Evolutionary conservation across 2,329 filamentous ascomycete species (phyloP).

Genomic region (Fusarium subglutinans): DNA sequence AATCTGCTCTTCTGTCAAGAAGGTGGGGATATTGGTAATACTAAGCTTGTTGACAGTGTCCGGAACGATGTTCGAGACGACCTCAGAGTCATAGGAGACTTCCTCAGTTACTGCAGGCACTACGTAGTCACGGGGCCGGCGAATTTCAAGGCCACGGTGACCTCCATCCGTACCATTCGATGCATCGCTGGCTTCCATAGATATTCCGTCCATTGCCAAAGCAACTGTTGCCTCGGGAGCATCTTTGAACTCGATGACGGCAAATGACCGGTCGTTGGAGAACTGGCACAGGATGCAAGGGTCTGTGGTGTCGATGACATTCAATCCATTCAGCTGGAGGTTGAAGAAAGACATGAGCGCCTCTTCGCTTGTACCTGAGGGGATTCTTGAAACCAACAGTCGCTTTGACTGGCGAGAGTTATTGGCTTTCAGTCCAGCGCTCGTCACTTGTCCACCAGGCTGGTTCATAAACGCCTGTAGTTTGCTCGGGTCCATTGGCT

Average conservation of each 20-base stretch:
- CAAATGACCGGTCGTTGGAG: constrained; percentile 81
- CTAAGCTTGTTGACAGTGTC: constrained; percentile 97
- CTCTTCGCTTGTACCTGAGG: constrained; percentile 78
- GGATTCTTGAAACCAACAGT: constrained; percentile 86
- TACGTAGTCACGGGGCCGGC: constrained; percentile 95
- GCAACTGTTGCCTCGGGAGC: constrained; percentile 90
- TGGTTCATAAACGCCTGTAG: constrained; percentile 96
- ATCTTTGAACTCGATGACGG: constrained; percentile 89
- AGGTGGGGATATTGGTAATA: constrained; percentile 87
- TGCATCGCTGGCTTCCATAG: constrained; percentile 79
- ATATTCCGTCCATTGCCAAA: constrained; percentile 87
- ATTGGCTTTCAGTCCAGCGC: constrained; percentile 85
- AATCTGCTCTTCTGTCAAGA: constrained; percentile 90
- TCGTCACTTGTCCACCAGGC: constrained; percentile 75
- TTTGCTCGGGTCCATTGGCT: constrained; percentile 93
- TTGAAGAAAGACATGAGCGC: constrained; percentile 88
- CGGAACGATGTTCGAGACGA: constrained; percentile 81
- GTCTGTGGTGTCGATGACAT: constrained; percentile 84
- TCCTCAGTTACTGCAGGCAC: constrained; percentile 83
- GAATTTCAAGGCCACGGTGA: constrained; percentile 74
- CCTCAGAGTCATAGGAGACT: constrained; percentile 76
- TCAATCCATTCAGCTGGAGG: constrained; percentile 94
- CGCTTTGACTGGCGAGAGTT: constrained; percentile 96
- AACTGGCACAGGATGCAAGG: constrained; percentile 87
- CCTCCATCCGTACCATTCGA: constrained; percentile 63